phyloP scores from a whole-genome alignment of 305 asterid species.

The Solanum hybrid region DNA sequence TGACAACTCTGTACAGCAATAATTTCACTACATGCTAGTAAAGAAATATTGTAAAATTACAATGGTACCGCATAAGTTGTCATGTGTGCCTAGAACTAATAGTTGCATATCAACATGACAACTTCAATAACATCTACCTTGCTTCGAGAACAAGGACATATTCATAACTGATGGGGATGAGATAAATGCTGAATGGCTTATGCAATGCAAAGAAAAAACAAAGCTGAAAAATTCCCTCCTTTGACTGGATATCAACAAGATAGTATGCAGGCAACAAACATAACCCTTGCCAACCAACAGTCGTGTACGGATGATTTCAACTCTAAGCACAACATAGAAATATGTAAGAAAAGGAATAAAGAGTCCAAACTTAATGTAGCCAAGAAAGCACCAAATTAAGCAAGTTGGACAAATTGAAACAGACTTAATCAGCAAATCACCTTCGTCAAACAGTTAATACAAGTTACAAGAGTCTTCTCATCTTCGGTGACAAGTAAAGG shows the following conservation, averaged over 20 bases:
- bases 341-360: neutral
- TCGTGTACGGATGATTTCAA: neutral
- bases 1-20: neutral
- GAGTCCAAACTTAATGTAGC: neutral
- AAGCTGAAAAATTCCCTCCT: neutral
- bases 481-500: slow-evolving; percentile 93
- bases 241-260: neutral
- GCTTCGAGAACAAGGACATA: neutral
- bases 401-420: neutral
- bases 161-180: neutral
- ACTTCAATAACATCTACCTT: neutral
- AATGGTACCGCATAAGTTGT: neutral
- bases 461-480: slow-evolving; percentile 88
- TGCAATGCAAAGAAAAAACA: neutral
- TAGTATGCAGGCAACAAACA: neutral
- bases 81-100: neutral
- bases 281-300: neutral
- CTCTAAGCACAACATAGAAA: neutral
- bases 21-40: neutral
- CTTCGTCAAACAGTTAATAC: slow-evolving; percentile 94
- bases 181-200: neutral
- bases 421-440: slow-evolving; percentile 20
- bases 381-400: neutral
- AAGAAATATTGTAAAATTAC: neutral
- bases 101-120: neutral